These are phyloP conservation scores for Aspergillus cejpii DNA, from an alignment of 2,329 filamentous ascomycete genomes.

Conservation along the genomic window DNA sequence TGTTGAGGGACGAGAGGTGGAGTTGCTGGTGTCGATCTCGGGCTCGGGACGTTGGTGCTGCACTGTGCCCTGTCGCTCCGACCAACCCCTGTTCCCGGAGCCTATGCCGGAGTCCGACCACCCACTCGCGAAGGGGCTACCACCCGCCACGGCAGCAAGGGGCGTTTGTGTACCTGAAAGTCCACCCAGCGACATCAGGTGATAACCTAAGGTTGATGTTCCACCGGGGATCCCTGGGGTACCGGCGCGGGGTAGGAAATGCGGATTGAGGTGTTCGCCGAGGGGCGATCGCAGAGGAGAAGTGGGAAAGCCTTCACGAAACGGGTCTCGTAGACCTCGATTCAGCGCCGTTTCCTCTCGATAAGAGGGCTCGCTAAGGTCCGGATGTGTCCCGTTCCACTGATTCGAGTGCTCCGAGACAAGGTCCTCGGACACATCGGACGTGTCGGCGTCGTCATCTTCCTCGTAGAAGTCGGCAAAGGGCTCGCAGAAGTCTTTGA, in stretches of 20 bases:
- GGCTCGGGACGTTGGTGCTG: slow-evolving; percentile 26
- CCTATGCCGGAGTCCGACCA: slow-evolving; percentile 32
- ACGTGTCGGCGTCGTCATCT: slow-evolving; percentile 48
- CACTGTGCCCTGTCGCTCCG: slow-evolving; percentile 10
- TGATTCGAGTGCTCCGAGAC: slow-evolving; percentile 21
- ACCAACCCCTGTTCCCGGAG: slow-evolving; percentile 13
- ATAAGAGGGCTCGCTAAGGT: slow-evolving; percentile 25
- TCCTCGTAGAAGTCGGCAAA: slow-evolving; percentile 94
- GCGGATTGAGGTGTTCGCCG: slow-evolving; percentile 35
- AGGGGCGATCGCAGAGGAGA: slow-evolving; percentile 32
- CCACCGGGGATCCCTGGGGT: slow-evolving; percentile 46
- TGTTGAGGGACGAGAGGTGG: slow-evolving; percentile 40
- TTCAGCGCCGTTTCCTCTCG: slow-evolving; percentile 28
- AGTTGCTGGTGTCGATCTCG: slow-evolving; percentile 33
- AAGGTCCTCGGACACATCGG: slow-evolving; percentile 34
- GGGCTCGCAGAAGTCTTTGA: slow-evolving; percentile 95
- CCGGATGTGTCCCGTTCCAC: slow-evolving; percentile 17
- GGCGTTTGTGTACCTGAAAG: slow-evolving; percentile 46
- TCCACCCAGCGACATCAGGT: slow-evolving; percentile 44
- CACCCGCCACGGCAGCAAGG: slow-evolving; percentile 42
- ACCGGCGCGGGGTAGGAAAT: slow-evolving; percentile 41
- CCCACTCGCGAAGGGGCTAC: slow-evolving; percentile 35
- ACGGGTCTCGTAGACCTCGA: slow-evolving; percentile 25
- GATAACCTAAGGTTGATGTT: slow-evolving; percentile 46
- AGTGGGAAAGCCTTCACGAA: slow-evolving; percentile 26